Conservation (phyloP, 345 rosid genomes). For the Bruguiera gymnorhiza region DNA sequence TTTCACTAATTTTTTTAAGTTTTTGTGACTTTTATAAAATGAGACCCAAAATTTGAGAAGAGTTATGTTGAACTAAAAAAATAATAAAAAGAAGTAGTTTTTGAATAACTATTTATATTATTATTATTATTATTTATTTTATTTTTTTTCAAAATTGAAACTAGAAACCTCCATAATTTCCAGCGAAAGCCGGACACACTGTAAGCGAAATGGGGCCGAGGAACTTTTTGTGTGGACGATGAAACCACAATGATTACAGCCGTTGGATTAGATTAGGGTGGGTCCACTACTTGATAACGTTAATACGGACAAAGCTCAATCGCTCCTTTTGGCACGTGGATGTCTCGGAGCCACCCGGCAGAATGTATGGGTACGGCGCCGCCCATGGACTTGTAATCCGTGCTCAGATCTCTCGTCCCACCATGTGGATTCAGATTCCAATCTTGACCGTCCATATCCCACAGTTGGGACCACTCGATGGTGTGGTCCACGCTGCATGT, state of each 20-base stretch:
- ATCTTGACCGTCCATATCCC: conserved; percentile 8
- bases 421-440: not conserved
- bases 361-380: conserved; percentile 5
- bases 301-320: not conserved
- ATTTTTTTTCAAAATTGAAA: too few relatives aligned
- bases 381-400: not conserved
- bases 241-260: conserved; percentile 23
- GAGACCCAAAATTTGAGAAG: too few relatives aligned
- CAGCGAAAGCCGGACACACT: not conserved
- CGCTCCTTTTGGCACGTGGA: conserved; percentile 21
- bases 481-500: not conserved
- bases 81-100: too few relatives aligned
- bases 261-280: conserved; percentile 19
- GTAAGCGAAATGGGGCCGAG: conserved; percentile 9
- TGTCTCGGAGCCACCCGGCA: conserved; percentile 7
- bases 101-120: not conserved
- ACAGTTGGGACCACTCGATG: not conserved
- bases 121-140: not conserved
- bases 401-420: not conserved
- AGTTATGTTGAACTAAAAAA: too few relatives aligned
- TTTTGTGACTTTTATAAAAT: too few relatives aligned
- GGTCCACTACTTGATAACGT: not conserved
- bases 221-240: conserved; percentile 16
- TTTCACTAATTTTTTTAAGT: too few relatives aligned
- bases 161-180: not conserved